These are phyloP conservation scores for Heterobasidion annosum DNA, from an alignment of 1,284 basidiomycete species.

Conservation along the genomic window DNA sequence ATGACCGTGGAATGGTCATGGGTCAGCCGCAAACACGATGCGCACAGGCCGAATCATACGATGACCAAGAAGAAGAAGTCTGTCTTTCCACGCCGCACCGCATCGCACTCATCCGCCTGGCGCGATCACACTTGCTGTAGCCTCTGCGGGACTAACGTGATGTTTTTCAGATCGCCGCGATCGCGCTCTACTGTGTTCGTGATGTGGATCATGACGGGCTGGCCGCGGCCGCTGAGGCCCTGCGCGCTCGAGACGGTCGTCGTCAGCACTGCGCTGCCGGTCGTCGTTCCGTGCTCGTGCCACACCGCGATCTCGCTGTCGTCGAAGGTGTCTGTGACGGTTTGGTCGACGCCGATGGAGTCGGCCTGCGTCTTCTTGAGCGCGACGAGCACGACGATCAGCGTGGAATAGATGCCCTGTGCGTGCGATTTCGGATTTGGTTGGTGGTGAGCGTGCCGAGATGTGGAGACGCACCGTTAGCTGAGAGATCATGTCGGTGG, in stretches of 20 bases:
- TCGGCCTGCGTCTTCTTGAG: slow-evolving; percentile 2
- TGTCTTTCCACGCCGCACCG: too few species aligned
- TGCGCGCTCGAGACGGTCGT: background rate
- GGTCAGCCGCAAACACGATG: too few species aligned
- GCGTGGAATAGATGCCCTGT: slow-evolving; percentile 3
- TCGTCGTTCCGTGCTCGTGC: background rate
- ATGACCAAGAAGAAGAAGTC: too few species aligned
- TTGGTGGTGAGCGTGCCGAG: background rate
- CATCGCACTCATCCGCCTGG: too few species aligned
- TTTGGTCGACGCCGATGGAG: background rate
- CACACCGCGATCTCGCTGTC: background rate
- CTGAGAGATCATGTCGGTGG: slow-evolving; percentile 2
- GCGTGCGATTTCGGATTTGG: background rate
- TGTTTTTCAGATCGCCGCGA: too few species aligned
- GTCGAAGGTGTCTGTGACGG: background rate
- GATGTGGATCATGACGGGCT: background rate
- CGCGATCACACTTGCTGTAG: too few species aligned
- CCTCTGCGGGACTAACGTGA: too few species aligned
- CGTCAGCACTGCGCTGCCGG: background rate
- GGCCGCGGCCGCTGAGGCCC: background rate
- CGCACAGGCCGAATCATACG: too few species aligned
- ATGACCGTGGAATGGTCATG: too few species aligned
- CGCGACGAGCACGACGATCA: slow-evolving; percentile 2
- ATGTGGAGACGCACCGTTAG: slow-evolving; percentile 1
- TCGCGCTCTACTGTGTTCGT: background rate